Evolutionary conservation across 2,329 filamentous ascomycete species (phyloP).

Genomic region (Diaporthe longicolla): DNA sequence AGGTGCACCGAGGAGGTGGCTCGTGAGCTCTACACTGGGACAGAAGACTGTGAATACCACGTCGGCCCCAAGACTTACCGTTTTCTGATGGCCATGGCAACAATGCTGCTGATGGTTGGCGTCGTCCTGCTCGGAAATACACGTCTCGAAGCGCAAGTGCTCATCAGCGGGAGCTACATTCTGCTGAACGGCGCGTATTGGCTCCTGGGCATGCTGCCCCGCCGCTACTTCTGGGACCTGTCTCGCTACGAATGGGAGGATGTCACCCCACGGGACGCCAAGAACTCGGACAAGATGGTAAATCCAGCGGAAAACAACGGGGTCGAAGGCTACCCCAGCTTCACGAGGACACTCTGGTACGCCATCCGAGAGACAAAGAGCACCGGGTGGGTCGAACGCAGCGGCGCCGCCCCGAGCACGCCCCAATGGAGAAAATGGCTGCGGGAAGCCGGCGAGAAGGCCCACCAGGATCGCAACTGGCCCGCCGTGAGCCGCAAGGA

Average conservation of each 20-base stretch:
- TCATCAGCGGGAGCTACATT: conserved; percentile 71
- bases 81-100: conserved; percentile 69
- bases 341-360: conserved; percentile 71
- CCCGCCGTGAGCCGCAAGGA: conserved; percentile 64
- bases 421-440: conserved; percentile 69
- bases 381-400: conserved; percentile 67
- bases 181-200: conserved; percentile 73
- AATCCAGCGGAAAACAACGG: conserved; percentile 17
- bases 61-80: conserved; percentile 63
- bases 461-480: conserved; percentile 56
- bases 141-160: conserved; percentile 71
- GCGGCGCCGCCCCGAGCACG: conserved; percentile 66
- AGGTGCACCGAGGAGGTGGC: conserved; percentile 72
- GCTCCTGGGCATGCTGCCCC: conserved; percentile 65
- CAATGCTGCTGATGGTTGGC: conserved; percentile 71
- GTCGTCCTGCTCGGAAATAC: conserved; percentile 75
- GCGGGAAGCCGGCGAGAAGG: conserved; percentile 59
- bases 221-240: conserved; percentile 70
- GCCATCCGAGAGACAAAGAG: conserved; percentile 68
- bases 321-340: conserved; percentile 61
- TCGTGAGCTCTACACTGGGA: conserved; percentile 73
- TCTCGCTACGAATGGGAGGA: conserved; percentile 51
- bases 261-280: conserved; percentile 36
- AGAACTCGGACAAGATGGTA: conserved; percentile 52
- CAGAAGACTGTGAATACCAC: conserved; percentile 71